Percentiles rank a stretch among this genome's conserved stretches.
These are phyloP conservation scores for Phialocephala sp. DNA, from an alignment of 2,329 filamentous ascomycete species.

Conservation along the genomic window DNA sequence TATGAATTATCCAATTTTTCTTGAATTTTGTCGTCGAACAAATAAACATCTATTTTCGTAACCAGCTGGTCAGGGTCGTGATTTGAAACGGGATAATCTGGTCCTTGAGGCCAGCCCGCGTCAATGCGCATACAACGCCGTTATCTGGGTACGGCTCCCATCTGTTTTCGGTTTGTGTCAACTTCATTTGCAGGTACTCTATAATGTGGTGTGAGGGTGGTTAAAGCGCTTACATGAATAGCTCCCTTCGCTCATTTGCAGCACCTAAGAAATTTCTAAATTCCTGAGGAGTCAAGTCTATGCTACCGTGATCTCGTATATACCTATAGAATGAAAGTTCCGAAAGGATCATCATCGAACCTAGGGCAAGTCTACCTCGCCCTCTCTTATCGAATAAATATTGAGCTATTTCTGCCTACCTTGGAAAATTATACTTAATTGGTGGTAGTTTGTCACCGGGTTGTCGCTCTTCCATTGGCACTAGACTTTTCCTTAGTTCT, in stretches of 20 bases:
- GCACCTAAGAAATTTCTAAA: constrained; percentile 11
- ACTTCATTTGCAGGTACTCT: background rate
- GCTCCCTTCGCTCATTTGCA: constrained; percentile 1
- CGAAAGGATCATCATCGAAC: constrained; percentile 1
- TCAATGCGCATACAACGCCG: background rate
- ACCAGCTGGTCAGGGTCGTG: background rate
- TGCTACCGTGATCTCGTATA: constrained; percentile 5
- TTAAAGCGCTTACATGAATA: background rate
- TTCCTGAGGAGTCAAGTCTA: constrained; percentile 3
- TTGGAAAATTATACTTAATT: background rate
- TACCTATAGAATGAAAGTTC: constrained; percentile 8
- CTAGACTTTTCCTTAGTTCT: no score
- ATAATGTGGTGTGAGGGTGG: no score
- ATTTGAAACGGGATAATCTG: background rate
- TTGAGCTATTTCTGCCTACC: constrained; percentile 1
- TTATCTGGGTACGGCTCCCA: background rate
- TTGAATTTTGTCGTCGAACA: no score
- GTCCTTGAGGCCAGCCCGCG: background rate
- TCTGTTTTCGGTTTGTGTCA: background rate
- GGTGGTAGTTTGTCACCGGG: background rate
- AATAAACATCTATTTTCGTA: no score
- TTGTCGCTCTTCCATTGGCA: background rate
- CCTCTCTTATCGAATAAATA: constrained; percentile 11
- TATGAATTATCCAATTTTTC: no score
- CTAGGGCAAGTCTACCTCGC: background rate